Percentiles rank a stretch among this genome's conserved stretches.
Evolutionary conservation across 73 alveolate genomes (phyloP).

Genomic region (Paramecium sonneborni): DNA sequence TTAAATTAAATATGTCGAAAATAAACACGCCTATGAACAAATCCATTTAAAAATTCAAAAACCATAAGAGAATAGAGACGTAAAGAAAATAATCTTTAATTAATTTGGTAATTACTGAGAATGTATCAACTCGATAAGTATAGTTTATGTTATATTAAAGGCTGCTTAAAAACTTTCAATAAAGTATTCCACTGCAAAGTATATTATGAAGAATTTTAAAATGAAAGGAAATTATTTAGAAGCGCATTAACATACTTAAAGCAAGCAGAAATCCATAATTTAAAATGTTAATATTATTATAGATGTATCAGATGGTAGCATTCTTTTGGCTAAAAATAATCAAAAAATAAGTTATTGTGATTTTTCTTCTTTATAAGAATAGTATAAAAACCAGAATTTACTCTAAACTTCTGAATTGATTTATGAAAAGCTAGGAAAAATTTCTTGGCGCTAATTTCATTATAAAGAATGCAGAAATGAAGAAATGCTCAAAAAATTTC

Average conservation of each 20-base stretch:
- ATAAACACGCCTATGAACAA: neutral
- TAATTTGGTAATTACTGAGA: neutral
- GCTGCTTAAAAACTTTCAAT: neutral
- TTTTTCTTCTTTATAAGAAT: neutral
- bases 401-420: neutral
- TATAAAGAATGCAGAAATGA: neutral
- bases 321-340: neutral
- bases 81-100: neutral
- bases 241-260: neutral
- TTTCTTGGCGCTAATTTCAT: neutral
- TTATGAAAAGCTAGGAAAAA: neutral
- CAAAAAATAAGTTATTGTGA: neutral
- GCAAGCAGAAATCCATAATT: neutral
- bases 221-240: neutral
- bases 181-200: slow-evolving; percentile 3
- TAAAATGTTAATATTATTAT: neutral
- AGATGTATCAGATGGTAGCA: neutral
- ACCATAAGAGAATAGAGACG: neutral
- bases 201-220: slow-evolving; percentile 2
- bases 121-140: neutral
- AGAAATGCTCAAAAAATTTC: neutral
- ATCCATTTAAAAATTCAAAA: neutral
- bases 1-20: neutral
- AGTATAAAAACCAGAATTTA: neutral
- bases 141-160: neutral